Conservation (phyloP, 805 yeast genomes). For the Zygotorulaspora chibaensis region DNA sequence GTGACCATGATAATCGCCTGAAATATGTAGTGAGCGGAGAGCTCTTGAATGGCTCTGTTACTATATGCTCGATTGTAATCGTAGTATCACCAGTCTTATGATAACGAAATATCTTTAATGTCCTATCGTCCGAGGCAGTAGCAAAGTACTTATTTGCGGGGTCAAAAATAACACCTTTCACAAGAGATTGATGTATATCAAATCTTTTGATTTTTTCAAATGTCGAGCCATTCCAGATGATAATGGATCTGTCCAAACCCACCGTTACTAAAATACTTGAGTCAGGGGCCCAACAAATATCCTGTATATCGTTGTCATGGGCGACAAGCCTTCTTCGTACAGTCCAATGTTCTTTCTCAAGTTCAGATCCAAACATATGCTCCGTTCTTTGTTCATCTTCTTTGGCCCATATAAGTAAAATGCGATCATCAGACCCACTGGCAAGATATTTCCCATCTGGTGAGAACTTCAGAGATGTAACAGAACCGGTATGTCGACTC, state of each 20-base stretch:
- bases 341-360: constrained; percentile 89
- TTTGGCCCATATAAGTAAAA: constrained; percentile 86
- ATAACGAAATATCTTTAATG: constrained; percentile 82
- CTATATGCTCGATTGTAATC: constrained; percentile 80
- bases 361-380: constrained; percentile 64
- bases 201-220: constrained; percentile 81
- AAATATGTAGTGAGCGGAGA: constrained; percentile 93
- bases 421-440: constrained; percentile 92
- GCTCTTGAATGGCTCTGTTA: constrained; percentile 77
- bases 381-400: constrained; percentile 53
- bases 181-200: constrained; percentile 91
- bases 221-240: constrained; percentile 89
- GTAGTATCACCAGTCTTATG: constrained; percentile 70
- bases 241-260: constrained; percentile 88
- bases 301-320: constrained; percentile 97
- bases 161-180: constrained; percentile 94
- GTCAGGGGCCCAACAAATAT: constrained; percentile 97
- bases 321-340: constrained; percentile 90
- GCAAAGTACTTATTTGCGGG: constrained; percentile 98
- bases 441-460: constrained; percentile 91
- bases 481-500: constrained; percentile 96
- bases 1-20: constrained; percentile 82
- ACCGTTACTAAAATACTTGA: constrained; percentile 86
- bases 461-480: constrained; percentile 86
- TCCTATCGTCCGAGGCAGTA: constrained; percentile 93